Conservation (phyloP, 2,329 filamentous ascomycete genomes). For the Pseudogymnoascus sp. region DNA sequence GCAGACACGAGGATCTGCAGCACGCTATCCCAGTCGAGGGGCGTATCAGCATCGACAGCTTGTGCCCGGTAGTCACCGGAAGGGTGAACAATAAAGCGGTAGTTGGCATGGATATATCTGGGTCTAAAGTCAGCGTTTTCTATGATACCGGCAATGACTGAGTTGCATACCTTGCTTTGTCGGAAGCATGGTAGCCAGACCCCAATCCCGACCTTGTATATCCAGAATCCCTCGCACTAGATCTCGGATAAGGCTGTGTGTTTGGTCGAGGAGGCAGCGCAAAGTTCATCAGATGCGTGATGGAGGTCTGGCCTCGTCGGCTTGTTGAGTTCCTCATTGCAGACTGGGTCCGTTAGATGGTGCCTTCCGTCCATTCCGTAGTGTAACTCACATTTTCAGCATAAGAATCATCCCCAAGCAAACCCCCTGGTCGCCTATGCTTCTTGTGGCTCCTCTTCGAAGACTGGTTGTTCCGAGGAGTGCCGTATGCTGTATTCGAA, state of each 20-base stretch:
- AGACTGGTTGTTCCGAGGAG: conserved; percentile 67
- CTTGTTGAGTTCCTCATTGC: conserved; percentile 56
- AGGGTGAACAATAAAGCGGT: conserved; percentile 89
- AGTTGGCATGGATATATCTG: conserved; percentile 90
- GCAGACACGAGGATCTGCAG: conserved; percentile 86
- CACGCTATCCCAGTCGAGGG: conserved; percentile 84
- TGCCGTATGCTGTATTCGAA: conserved; percentile 18
- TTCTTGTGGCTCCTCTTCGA: conserved; percentile 76
- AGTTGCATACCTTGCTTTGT: conserved; percentile 68
- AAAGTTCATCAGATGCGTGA: conserved; percentile 94
- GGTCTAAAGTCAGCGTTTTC: neutral
- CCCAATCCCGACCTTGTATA: conserved; percentile 77
- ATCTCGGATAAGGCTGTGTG: conserved; percentile 41
- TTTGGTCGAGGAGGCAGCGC: conserved; percentile 67
- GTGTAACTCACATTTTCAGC: conserved; percentile 62
- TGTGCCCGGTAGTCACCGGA: conserved; percentile 70
- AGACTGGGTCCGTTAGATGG: conserved; percentile 21
- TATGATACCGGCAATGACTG: conserved; percentile 7
- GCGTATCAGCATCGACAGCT: conserved; percentile 76
- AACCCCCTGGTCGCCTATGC: conserved; percentile 57
- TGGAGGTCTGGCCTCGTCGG: conserved; percentile 89
- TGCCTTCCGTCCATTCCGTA: neutral
- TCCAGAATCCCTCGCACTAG: conserved; percentile 48
- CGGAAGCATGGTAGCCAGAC: conserved; percentile 79
- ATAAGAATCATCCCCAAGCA: conserved; percentile 69